phyloP scores from a whole-genome alignment of 2,329 filamentous ascomycete genomes.

The Thelonectria olida region DNA sequence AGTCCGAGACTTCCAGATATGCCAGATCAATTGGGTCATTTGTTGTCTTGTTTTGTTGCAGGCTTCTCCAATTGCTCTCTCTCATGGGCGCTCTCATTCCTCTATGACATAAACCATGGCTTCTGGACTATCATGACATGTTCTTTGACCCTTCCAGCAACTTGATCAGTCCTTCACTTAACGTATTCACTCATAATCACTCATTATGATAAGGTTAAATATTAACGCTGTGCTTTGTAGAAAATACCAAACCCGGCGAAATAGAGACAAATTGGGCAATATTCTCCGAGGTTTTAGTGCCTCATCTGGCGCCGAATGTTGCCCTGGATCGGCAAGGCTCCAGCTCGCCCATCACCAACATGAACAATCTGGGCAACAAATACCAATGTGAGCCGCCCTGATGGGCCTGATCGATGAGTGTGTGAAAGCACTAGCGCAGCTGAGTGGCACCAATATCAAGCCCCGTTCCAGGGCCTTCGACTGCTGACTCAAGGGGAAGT shows the following conservation, averaged over 20 bases:
- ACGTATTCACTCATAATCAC: too few relatives aligned
- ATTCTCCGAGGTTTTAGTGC: neutral
- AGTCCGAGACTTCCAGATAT: constrained; percentile 7
- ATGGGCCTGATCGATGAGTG: neutral
- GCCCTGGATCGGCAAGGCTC: neutral
- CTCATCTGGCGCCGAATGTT: neutral
- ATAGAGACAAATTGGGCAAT: neutral
- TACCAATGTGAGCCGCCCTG: neutral
- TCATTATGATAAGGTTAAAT: neutral
- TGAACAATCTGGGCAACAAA: neutral
- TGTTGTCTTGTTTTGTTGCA: neutral
- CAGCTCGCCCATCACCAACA: too few relatives aligned
- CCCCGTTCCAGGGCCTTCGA: neutral
- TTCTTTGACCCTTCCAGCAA: too few relatives aligned
- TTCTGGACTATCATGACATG: too few relatives aligned
- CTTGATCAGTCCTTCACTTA: too few relatives aligned
- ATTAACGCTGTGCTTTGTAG: neutral
- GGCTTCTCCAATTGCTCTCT: too few relatives aligned
- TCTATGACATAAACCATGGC: too few relatives aligned
- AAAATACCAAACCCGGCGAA: neutral
- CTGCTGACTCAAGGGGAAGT: neutral
- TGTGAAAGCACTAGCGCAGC: neutral
- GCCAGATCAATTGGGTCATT: too few relatives aligned
- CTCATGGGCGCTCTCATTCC: too few relatives aligned
- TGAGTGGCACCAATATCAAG: neutral